Percentiles rank a stretch among this genome's conserved stretches.
Evolutionary conservation across 306 rosid genomes (phyloP).

Genomic region (Benincasa hispida): DNA sequence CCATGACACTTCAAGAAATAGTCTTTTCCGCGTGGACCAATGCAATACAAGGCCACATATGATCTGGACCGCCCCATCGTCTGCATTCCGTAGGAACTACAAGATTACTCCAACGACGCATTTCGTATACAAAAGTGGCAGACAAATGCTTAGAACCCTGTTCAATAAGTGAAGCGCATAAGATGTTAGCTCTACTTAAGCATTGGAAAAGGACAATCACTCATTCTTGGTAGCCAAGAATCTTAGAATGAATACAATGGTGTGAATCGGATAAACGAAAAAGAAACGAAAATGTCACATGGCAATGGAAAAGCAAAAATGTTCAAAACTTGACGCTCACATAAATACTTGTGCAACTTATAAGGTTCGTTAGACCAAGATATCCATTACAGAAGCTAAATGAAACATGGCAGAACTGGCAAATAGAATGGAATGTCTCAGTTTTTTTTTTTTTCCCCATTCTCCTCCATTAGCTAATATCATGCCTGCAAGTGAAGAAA

Average conservation of each 20-base stretch:
- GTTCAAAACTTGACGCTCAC: not conserved
- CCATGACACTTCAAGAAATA: slow-evolving; percentile 12
- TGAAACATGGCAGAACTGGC: not conserved
- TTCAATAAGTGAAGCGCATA: not conserved
- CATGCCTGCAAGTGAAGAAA: slow-evolving; percentile 7
- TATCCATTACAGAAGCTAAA: not conserved
- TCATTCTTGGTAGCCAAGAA: not conserved
- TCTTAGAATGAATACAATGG: not conserved
- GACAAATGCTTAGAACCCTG: not conserved
- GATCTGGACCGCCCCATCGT: not conserved
- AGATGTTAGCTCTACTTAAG: not conserved
- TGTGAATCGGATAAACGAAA: not conserved
- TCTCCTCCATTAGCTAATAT: not conserved
- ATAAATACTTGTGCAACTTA: not conserved
- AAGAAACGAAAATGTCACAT: not conserved
- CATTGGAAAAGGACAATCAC: not conserved
- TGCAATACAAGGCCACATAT: not conserved
- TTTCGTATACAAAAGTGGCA: not conserved
- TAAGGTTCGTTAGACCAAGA: not conserved
- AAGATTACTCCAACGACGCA: not conserved
- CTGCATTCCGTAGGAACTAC: not conserved
- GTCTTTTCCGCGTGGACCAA: slow-evolving; percentile 76
- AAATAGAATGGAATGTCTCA: not conserved
- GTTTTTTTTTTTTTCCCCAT: not conserved
- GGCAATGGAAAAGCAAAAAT: not conserved